These are phyloP conservation scores for Dactylonectria estremocensis DNA, from an alignment of 2,329 filamentous ascomycete species.

Conservation along the genomic window DNA sequence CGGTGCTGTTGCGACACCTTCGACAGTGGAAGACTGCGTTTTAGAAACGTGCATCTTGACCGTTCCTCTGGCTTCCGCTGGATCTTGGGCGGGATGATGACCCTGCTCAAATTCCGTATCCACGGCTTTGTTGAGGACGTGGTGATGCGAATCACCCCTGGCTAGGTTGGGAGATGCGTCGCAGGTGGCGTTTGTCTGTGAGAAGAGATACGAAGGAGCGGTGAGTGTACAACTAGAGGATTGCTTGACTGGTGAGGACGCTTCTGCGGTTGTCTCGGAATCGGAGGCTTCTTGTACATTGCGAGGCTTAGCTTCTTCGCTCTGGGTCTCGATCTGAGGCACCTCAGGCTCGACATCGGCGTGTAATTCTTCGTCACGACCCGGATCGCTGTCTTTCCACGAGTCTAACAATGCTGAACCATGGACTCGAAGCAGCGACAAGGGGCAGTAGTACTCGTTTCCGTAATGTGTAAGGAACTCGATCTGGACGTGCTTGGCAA, in stretches of 20 bases:
- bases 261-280: background rate
- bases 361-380: slow-evolving; percentile 73
- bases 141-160: slow-evolving; percentile 1
- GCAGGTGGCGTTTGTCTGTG: slow-evolving; percentile 24
- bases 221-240: background rate
- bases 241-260: slow-evolving; percentile 6
- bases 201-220: slow-evolving; percentile 13
- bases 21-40: slow-evolving; percentile 25
- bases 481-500: slow-evolving; percentile 92
- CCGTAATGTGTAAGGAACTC: slow-evolving; percentile 96
- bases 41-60: slow-evolving; percentile 29
- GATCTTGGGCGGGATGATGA: slow-evolving; percentile 18
- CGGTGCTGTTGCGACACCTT: slow-evolving; percentile 31
- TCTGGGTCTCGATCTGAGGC: slow-evolving; percentile 24
- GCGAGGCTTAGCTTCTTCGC: slow-evolving; percentile 14
- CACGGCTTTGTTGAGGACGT: slow-evolving; percentile 10
- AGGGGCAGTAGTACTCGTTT: slow-evolving; percentile 95
- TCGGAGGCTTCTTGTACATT: slow-evolving; percentile 18
- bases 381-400: slow-evolving; percentile 84
- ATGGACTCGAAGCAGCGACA: slow-evolving; percentile 92
- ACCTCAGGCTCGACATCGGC: slow-evolving; percentile 37
- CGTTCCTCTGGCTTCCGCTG: slow-evolving; percentile 30
- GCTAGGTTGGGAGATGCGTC: slow-evolving; percentile 26
- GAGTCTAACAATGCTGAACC: slow-evolving; percentile 97
- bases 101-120: slow-evolving; percentile 19